phyloP scores from a whole-genome alignment of 768 basidiomycete species.

The Leccinum imitatum region DNA sequence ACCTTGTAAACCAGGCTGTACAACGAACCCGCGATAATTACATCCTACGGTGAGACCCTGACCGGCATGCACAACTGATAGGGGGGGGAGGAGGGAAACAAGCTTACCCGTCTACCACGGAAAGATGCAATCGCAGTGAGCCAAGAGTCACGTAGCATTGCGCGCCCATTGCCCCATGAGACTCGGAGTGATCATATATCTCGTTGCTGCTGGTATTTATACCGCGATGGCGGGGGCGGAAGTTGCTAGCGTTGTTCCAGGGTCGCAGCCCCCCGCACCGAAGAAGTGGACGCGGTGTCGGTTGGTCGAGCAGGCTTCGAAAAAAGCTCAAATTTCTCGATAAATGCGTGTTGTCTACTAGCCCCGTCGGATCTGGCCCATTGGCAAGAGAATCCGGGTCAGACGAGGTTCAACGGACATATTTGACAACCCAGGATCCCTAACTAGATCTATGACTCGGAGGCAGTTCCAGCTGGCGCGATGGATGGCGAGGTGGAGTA shows the following conservation, averaged over 20 bases:
- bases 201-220: neutral
- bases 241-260: neutral
- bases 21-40: neutral
- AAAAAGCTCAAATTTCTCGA: neutral
- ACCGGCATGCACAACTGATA: neutral
- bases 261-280: neutral
- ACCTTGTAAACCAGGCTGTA: neutral
- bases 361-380: neutral
- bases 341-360: neutral
- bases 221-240: neutral
- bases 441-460: neutral
- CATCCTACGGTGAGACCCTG: neutral
- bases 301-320: neutral
- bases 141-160: neutral
- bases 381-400: neutral
- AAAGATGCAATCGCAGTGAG: neutral
- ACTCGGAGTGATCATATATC: neutral
- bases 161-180: constrained; percentile 1
- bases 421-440: neutral
- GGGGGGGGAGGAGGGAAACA: neutral
- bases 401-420: too few relatives aligned
- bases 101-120: constrained; percentile 14
- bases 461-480: neutral
- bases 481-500: too few relatives aligned
- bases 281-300: neutral